Evolutionary conservation across 2,329 filamentous ascomycete genomes (phyloP), one percentile per base, ranked within the genome.

Genomic region (Pseudocercospora pini-densiflorae): DNA sequence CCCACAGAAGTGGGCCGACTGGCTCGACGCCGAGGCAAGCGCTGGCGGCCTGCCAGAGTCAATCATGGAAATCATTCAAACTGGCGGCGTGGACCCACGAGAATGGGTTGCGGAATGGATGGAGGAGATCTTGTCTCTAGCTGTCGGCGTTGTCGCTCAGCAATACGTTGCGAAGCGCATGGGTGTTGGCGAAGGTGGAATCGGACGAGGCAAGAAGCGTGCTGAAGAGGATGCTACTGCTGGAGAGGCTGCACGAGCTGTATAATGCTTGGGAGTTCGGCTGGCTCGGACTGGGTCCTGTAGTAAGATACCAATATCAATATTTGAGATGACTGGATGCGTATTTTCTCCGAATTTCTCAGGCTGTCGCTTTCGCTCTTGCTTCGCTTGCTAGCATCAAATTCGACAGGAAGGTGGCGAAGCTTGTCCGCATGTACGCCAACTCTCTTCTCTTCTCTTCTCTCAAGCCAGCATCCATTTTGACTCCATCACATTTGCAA

Each of bases 21-120:
- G 95, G 95, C 86, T 99, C 6, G 94, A 99, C 77, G 90, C 92
- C 10, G 85, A 90, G 3, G 74, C 78, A 7, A 72, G 67, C 8
- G 76, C 65, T 31, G 84, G 85, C 27, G 57, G 78, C 76, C 79
- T 94, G 36, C 94, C 95, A 0, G 90, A 92, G 29, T 93, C 94
- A 75, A 97, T 99, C 73, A 86, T 87, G 23, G 92, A 94, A 71
- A 97, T 98, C 69, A 88, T 99, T 59, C 82, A 87, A 63, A 83
- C 80, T 60, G 89, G 89, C 16, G 89, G 88, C 9, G 92, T 98
- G 1, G 95, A 99, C 76, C 95, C 95, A 0, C 86, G 95, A 65
- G 95, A 99, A 79, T 99, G 95, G 95, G 92, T 97, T 43, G 91
- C 94, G 2, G 95, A 98, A 79, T 99, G 95, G 95, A 87, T 99